A percentile compares a stretch with the other conserved stretches of the same genome.
Conservation (phyloP, 768 basidiomycete genomes). For the Agrocybe pediades region DNA sequence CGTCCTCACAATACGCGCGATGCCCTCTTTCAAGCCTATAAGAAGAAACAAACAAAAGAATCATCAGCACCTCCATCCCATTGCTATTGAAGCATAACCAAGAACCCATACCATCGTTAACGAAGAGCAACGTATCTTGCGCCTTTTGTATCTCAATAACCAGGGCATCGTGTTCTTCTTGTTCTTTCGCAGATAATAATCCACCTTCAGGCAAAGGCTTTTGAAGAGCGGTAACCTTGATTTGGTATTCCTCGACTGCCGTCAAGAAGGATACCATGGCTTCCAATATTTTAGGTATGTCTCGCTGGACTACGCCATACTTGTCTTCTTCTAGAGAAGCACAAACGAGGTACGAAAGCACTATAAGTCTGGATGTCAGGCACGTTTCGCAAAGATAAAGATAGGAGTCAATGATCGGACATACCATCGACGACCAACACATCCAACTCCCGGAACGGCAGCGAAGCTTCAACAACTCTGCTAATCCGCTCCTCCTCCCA, state of each 20-base stretch:
- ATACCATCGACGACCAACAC: conserved; percentile 63
- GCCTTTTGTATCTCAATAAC: conserved; percentile 57
- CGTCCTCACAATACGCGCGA: conserved; percentile 66
- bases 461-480: conserved; percentile 50
- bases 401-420: conserved; percentile 7
- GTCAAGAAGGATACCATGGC: conserved; percentile 67
- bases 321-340: conserved; percentile 79
- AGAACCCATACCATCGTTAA: conserved; percentile 63
- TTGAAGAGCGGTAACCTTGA: conserved; percentile 47
- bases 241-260: conserved; percentile 67
- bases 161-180: conserved; percentile 36
- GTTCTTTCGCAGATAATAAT: conserved; percentile 33
- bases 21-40: conserved; percentile 68
- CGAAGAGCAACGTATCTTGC: conserved; percentile 49
- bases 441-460: conserved; percentile 67
- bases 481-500: conserved; percentile 58
- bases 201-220: conserved; percentile 38
- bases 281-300: conserved; percentile 82
- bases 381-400: not conserved
- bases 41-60: too few species aligned
- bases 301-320: conserved; percentile 83
- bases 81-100: too few species aligned
- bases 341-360: conserved; percentile 65
- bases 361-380: conserved; percentile 34
- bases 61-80: too few species aligned